Evolutionary conservation across 768 basidiomycete species (phyloP), one percentile per base, ranked within the genome.

Genomic region (Amanita rimosa): DNA sequence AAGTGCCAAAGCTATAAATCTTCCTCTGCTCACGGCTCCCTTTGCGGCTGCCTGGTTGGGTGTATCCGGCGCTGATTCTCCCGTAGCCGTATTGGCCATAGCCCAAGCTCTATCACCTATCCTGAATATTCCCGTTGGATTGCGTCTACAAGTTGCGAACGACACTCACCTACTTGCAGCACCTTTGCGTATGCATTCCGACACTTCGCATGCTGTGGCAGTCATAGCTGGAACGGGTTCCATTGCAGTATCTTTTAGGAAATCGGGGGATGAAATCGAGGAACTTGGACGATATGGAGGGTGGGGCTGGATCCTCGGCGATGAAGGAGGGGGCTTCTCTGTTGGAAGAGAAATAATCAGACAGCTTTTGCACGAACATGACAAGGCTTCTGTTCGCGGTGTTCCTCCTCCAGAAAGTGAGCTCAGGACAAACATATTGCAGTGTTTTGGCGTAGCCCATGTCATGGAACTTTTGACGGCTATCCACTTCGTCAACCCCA

Each of bases 121-220:
- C 14, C 68, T 88, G 4, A 70, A 65, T 24, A 69, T 90, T 44
- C 77, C 83, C 4, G 54, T 64, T 0, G 78, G 78, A 14, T 69
- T 74, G 6, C 60, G 68, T 3, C 67, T 92, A 19, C 65, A 71
- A 36, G 72, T 94, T 44, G 72, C 81, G 36, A 93, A 94, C 62
- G 91, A 95, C 60, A 85, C 87, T 0, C 77, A 85, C 57, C 82
- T 95, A 39, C 78, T 95, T 39, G 86, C 87, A 8, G 79, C 88
- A 0, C 88, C 91, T 4, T 69, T 92, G 10, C 72, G 76, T 34
- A 65, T 79, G 57, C 70, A 81, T 58, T 58, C 67, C 1, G 82
- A 82, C 56, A 71, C 82, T 14, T 61, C 67, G 11, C 69, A 76
- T 50, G 86, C 83, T 6, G 72, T 93, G 26, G 75, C 81, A 3